Conservation (phyloP, 768 basidiomycete genomes). For the Atractiella rhizophila region DNA sequence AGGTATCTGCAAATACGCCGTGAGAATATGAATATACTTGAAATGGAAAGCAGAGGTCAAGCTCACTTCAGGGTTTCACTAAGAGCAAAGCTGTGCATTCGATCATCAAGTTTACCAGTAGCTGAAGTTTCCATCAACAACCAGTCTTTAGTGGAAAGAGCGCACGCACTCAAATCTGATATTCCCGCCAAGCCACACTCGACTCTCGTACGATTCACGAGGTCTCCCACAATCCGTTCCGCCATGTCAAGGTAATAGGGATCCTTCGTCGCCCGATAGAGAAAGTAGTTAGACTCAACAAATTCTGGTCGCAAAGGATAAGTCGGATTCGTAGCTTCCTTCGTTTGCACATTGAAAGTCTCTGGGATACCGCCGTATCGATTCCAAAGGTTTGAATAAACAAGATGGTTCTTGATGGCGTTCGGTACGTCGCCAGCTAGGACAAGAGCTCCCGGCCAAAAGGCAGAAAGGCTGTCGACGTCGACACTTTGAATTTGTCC, state of each 20-base stretch:
- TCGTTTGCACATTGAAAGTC: constrained; percentile 54
- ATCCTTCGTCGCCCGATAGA: constrained; percentile 55
- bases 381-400: constrained; percentile 59
- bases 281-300: constrained; percentile 64
- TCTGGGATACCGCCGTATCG: constrained; percentile 71
- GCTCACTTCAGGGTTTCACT: constrained; percentile 39
- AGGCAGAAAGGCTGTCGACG: constrained; percentile 88
- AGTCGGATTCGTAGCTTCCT: constrained; percentile 19
- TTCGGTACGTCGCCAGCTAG: constrained; percentile 26
- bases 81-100: constrained; percentile 72
- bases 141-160: constrained; percentile 9
- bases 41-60: constrained; percentile 49
- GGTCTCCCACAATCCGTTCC: constrained; percentile 53
- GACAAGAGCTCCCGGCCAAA: constrained; percentile 80
- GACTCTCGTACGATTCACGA: constrained; percentile 48
- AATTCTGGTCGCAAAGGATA: constrained; percentile 38
- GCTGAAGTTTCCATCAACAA: neutral
- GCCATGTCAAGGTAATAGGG: constrained; percentile 79
- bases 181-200: constrained; percentile 67
- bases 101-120: constrained; percentile 52
- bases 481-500: constrained; percentile 49
- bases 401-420: constrained; percentile 74
- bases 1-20: neutral
- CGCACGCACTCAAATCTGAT: constrained; percentile 35
- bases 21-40: neutral